Base-by-base conservation (phyloP, 345 rosid genomes). In the Melastoma malabathricum region DNA sequence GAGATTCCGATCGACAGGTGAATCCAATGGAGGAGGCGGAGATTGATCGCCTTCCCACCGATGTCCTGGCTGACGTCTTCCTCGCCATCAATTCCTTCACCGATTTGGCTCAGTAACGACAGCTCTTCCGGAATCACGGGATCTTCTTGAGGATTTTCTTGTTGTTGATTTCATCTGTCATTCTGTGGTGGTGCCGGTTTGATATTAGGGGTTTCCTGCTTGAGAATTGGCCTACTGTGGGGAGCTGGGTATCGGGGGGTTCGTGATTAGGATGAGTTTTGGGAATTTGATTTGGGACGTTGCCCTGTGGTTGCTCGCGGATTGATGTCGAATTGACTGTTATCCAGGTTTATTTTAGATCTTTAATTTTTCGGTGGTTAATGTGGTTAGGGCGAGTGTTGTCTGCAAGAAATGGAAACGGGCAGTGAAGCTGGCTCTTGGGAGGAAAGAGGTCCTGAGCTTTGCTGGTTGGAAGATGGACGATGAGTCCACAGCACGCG, bases 381-480 rank as follows among this genome's bases (percentile, higher is more conserved):
- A n/a, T 27, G 31, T 27, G 6, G 6, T 43, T 56, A 89, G 97
- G 78, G 93, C 76, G 47, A 84, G 93, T 61, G 61, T 78, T 13
- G 98, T 82, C 2, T 82, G 98, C 65, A 72, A 72, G 86, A 82
- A 75, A 74, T 92, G 96, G 96, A 87, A 69, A 46, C 59, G 68
- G n/a, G 96, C 75, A 25, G 98, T 84, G 68, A 92, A 82, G 68
- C 81, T 75, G 68, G 85, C 90, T 4, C 45, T 80, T 61, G 93
- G 71, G 8, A 69, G 83, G 69, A 84, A 89, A 58, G 59, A 73
- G 48, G 59, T 64, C 57, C 59, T 92, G 69, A 74, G 89, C 71
- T 87, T 84, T 62, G 81, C 88, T 43, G 89, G 89, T 31, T 72
- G 76, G 75, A 87, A 77, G 69, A 87, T 84, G 88, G 84, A 92